A percentile compares a stretch with the other conserved stretches of the same genome.
Evolutionary conservation across 176 grass and related monocot genomes (phyloP).

Genomic region (bread wheat (Triticum aestivum)): DNA sequence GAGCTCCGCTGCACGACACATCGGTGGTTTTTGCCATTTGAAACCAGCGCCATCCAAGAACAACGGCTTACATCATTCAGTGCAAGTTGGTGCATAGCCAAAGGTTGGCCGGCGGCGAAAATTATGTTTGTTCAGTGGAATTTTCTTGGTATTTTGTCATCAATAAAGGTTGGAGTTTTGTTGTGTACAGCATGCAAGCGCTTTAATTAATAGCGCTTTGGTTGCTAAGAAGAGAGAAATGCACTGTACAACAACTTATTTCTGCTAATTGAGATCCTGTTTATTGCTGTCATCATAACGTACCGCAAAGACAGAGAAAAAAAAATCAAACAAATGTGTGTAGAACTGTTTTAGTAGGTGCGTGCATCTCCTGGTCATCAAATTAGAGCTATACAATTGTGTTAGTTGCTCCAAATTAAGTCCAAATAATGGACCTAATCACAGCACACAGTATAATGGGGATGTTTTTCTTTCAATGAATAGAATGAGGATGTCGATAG

Average conservation of each 20-base stretch:
- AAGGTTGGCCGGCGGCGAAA: neutral
- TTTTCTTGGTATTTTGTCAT: neutral
- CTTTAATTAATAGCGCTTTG: neutral
- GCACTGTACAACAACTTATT: neutral
- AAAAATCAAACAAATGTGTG: neutral
- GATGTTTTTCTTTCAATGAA: neutral
- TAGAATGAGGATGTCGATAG: neutral
- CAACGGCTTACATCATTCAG: neutral
- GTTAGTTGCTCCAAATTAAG: neutral
- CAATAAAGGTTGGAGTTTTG: neutral
- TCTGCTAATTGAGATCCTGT: neutral
- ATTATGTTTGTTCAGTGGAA: neutral
- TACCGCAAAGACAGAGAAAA: neutral
- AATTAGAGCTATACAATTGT: neutral
- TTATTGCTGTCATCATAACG: neutral
- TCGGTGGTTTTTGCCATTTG: constrained; percentile 25
- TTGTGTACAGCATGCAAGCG: neutral
- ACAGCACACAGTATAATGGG: neutral
- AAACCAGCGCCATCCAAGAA: neutral
- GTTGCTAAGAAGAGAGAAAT: neutral
- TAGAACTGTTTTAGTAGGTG: neutral
- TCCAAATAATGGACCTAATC: neutral
- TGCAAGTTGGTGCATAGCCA: neutral
- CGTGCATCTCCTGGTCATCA: neutral
- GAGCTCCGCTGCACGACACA: constrained; percentile 24